Evolutionary conservation across 306 rosid species (phyloP).

Genomic region (Pachyrhizus erosus): DNA sequence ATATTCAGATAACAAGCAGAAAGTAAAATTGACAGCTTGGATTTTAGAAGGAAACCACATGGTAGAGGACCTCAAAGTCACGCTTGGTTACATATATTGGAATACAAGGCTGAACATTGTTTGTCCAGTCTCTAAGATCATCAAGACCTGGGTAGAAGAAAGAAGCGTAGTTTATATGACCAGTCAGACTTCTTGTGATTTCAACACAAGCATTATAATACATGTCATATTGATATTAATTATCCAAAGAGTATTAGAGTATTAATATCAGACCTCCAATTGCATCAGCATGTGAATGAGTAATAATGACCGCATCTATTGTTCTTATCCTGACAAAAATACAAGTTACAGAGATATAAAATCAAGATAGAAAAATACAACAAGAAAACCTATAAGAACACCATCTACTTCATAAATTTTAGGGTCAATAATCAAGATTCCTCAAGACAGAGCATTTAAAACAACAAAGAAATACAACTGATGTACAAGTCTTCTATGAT

Average conservation of each 20-base stretch:
- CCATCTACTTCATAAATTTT: constrained; percentile 16
- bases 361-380: constrained; percentile 28
- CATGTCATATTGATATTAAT: constrained; percentile 35
- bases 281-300: constrained; percentile 99
- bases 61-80: constrained; percentile 79
- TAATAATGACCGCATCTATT: constrained; percentile 89
- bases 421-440: constrained; percentile 16
- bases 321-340: constrained; percentile 94
- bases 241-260: constrained; percentile 44
- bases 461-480: constrained; percentile 20
- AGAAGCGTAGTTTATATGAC: constrained; percentile 38
- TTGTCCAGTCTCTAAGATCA: constrained; percentile 98
- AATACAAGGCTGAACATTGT: constrained; percentile 87
- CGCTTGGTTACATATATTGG: constrained; percentile 89
- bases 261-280: constrained; percentile 81
- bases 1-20: constrained; percentile 8
- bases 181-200: constrained; percentile 10
- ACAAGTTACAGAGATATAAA: constrained; percentile 51
- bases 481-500: not conserved
- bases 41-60: constrained; percentile 42
- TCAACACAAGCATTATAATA: constrained; percentile 27
- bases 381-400: constrained; percentile 41
- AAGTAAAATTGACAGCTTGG: constrained; percentile 7
- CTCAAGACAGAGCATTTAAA: constrained; percentile 1
- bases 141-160: constrained; percentile 70